Conservation (phyloP, 148 eudicot genomes). For the Spergularia marina region DNA sequence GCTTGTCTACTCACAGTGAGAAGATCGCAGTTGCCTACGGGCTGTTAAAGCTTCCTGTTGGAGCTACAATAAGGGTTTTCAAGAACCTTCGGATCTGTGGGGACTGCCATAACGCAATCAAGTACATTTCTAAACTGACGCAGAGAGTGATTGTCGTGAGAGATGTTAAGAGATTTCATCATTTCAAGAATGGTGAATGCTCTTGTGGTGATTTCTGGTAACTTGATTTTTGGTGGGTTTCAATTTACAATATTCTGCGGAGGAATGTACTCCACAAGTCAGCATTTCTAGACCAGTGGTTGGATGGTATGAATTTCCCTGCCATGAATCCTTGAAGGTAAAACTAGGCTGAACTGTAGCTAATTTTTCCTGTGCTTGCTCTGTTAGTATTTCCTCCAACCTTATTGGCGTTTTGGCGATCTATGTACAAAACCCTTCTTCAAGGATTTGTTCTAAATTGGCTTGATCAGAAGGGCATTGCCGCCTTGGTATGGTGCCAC, state of each 20-base stretch:
- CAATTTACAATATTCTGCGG: not conserved
- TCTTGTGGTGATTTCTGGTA: conserved; percentile 95
- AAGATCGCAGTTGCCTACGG: conserved; percentile 71
- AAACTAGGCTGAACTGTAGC: not conserved
- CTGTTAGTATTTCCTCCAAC: not conserved
- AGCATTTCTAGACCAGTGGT: not conserved
- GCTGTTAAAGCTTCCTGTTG: conserved; percentile 53
- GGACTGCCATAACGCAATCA: conserved; percentile 90
- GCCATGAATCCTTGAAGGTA: conserved; percentile 4
- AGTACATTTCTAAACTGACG: conserved; percentile 75
- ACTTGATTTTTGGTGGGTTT: conserved; percentile 14
- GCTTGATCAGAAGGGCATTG: not conserved
- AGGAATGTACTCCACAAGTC: not conserved
- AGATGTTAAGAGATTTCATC: conserved; percentile 94
- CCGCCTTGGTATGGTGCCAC: not conserved
- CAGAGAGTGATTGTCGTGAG: conserved; percentile 83
- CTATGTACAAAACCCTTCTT: not conserved
- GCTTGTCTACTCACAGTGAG: conserved; percentile 64
- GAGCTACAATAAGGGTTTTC: conserved; percentile 60
- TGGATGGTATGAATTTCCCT: not conserved
- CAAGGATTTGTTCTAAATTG: not conserved
- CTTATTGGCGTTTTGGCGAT: no score
- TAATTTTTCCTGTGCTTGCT: no score
- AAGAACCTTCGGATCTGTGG: conserved; percentile 71
- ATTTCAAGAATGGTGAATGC: conserved; percentile 80